These are phyloP conservation scores for Rostrohypoxylon terebratum DNA, from an alignment of 495 filamentous ascomycete species.

Conservation along the genomic window DNA sequence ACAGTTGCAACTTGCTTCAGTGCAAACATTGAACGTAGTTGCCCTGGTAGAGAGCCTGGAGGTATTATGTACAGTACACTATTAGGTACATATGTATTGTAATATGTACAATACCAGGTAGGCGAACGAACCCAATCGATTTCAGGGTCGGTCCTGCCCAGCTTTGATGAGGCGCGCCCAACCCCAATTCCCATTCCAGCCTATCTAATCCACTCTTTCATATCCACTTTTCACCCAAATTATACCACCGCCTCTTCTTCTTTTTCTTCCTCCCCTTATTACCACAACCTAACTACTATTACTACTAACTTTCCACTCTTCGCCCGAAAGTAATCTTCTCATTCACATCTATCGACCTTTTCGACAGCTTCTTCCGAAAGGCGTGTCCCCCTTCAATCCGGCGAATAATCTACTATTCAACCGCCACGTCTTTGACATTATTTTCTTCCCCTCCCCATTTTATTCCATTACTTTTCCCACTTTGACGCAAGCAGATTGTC, in stretches of 20 bases:
- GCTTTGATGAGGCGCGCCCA: constrained; percentile 46
- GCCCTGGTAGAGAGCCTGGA: constrained; percentile 2
- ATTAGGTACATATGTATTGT: no score
- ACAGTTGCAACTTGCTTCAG: no score
- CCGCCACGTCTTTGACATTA: constrained; percentile 34
- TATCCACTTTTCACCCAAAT: constrained; percentile 33
- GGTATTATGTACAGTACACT: no score
- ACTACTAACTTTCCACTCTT: constrained; percentile 34
- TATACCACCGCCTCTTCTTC: constrained; percentile 36
- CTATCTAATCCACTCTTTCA: constrained; percentile 17
- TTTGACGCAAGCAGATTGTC: constrained; percentile 21
- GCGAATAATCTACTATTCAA: constrained; percentile 41
- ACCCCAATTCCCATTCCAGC: constrained; percentile 46
- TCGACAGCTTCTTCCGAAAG: constrained; percentile 29
- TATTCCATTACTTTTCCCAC: constrained; percentile 12
- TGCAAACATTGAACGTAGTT: no score
- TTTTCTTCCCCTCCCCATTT: constrained; percentile 17
- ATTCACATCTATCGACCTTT: constrained; percentile 27
- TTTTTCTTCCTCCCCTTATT: constrained; percentile 21
- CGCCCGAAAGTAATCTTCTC: constrained; percentile 35
- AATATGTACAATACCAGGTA: no score
- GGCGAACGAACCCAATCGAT: constrained; percentile 25
- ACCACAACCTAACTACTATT: constrained; percentile 24
- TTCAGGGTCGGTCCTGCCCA: constrained; percentile 35
- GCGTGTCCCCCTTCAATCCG: constrained; percentile 31